phyloP scores from a whole-genome alignment of 371 early-diverging fungal species.

The Apophysomyces variabilis region DNA sequence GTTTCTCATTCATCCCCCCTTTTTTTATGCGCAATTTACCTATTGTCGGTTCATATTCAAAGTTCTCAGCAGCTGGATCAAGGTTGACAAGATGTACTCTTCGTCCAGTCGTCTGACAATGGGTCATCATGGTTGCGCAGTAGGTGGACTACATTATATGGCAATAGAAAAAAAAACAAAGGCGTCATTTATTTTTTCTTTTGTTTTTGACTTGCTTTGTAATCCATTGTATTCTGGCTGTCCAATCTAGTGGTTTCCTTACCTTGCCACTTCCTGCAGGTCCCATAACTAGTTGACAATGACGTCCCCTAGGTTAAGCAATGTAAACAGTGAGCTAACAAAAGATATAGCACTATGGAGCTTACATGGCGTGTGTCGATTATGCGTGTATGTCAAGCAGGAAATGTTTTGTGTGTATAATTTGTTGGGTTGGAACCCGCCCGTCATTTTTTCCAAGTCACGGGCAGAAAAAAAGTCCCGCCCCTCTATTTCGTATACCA shows the following conservation, averaged over 20 bases:
- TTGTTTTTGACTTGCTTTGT: no score
- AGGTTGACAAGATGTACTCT: conserved; percentile 94
- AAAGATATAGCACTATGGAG: no score
- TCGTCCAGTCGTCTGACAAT: conserved; percentile 82
- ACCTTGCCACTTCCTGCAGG: conserved; percentile 97
- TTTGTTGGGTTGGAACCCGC: no score
- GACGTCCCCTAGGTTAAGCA: conserved; percentile 67
- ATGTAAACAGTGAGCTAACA: neutral
- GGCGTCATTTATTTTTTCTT: no score
- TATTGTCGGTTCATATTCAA: conserved; percentile 90
- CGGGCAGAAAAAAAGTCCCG: conserved; percentile 24
- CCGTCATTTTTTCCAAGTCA: conserved; percentile 14
- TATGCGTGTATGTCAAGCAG: no score
- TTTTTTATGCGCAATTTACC: conserved; percentile 40
- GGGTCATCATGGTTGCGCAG: conserved; percentile 93
- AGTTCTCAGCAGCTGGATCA: conserved; percentile 98
- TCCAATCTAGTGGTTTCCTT: conserved; percentile 12
- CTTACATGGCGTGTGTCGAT: no score
- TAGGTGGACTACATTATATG: conserved; percentile 80
- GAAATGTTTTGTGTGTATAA: no score
- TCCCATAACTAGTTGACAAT: conserved; percentile 98
- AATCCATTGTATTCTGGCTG: neutral
- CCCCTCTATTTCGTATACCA: conserved; percentile 5
- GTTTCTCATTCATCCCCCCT: no score
- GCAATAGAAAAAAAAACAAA: no score